Percentiles rank a stretch among this genome's conserved stretches.
Conservation (phyloP, 2,329 filamentous ascomycete genomes). For the Nemania serpens region DNA sequence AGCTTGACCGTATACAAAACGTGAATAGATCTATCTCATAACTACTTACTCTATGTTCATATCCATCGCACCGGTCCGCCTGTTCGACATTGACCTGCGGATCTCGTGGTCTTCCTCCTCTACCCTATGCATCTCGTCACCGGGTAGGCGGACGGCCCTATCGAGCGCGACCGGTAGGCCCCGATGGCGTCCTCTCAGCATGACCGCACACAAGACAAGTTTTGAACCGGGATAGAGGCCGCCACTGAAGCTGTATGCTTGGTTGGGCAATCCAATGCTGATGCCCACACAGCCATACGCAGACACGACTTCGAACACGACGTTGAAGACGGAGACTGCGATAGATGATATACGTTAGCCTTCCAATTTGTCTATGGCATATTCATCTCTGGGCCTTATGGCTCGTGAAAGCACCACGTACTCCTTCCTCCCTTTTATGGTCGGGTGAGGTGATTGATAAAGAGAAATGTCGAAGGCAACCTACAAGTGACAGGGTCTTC, state of each 20-base stretch:
- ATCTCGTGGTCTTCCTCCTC: slow-evolving; percentile 50
- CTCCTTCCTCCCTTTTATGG: no score
- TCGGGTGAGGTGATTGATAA: background rate
- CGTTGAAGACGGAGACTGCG: slow-evolving; percentile 58
- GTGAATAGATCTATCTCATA: background rate
- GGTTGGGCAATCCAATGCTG: slow-evolving; percentile 56
- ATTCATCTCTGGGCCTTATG: no score
- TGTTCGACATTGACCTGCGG: slow-evolving; percentile 44
- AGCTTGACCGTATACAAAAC: background rate
- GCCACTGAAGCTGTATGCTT: slow-evolving; percentile 60
- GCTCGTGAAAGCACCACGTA: background rate
- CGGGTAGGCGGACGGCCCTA: slow-evolving; percentile 52
- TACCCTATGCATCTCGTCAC: slow-evolving; percentile 44
- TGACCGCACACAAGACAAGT: slow-evolving; percentile 60
- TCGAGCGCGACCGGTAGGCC: slow-evolving; percentile 61
- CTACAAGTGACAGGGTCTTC: slow-evolving; percentile 53
- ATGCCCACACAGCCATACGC: slow-evolving; percentile 66
- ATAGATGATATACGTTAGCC: background rate
- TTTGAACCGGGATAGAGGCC: slow-evolving; percentile 60
- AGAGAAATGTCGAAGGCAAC: background rate
- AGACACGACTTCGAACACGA: slow-evolving; percentile 60
- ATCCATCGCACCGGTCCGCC: slow-evolving; percentile 34
- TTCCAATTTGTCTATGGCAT: background rate
- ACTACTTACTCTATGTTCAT: background rate
- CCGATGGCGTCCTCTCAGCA: slow-evolving; percentile 59